These are phyloP conservation scores for Exsudoporus frostii DNA, from an alignment of 768 basidiomycete genomes.

Conservation along the genomic window DNA sequence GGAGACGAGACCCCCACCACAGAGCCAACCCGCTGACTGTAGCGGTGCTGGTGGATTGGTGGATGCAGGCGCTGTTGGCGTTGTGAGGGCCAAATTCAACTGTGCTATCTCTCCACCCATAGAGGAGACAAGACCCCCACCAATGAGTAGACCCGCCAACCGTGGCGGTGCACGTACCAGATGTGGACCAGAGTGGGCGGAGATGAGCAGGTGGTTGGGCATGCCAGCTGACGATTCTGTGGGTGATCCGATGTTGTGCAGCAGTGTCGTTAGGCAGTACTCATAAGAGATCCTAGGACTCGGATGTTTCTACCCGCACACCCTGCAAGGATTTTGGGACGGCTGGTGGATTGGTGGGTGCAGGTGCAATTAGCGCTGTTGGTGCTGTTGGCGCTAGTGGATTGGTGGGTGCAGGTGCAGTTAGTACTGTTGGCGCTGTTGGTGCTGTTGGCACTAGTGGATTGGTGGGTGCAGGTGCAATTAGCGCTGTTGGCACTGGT, in stretches of 20 bases:
- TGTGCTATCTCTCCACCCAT: constrained; percentile 81
- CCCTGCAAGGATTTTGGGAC: constrained; percentile 65
- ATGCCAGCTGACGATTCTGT: constrained; percentile 70
- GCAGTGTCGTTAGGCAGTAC: not conserved
- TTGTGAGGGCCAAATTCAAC: constrained; percentile 62
- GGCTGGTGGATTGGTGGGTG: constrained; percentile 50
- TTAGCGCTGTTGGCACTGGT: constrained; percentile 50
- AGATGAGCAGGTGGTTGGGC: constrained; percentile 76
- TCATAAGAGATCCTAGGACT: constrained; percentile 48
- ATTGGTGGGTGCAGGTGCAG: constrained; percentile 46
- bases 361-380: constrained; percentile 41
- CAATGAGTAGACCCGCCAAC: constrained; percentile 36
- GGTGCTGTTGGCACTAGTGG: no score
- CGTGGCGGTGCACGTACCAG: constrained; percentile 39
- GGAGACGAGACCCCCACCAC: constrained; percentile 47
- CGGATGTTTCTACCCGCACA: constrained; percentile 63
- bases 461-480: constrained; percentile 46
- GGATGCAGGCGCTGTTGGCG: no score
- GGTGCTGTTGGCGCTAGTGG: no score
- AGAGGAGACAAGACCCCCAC: constrained; percentile 54
- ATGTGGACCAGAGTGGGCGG: constrained; percentile 71
- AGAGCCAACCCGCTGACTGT: constrained; percentile 37
- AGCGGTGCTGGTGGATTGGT: no score
- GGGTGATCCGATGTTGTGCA: constrained; percentile 13
- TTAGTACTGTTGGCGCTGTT: no score